Evolutionary conservation across 495 filamentous ascomycete genomes (phyloP).

Genomic region (Penicillium fimorum): DNA sequence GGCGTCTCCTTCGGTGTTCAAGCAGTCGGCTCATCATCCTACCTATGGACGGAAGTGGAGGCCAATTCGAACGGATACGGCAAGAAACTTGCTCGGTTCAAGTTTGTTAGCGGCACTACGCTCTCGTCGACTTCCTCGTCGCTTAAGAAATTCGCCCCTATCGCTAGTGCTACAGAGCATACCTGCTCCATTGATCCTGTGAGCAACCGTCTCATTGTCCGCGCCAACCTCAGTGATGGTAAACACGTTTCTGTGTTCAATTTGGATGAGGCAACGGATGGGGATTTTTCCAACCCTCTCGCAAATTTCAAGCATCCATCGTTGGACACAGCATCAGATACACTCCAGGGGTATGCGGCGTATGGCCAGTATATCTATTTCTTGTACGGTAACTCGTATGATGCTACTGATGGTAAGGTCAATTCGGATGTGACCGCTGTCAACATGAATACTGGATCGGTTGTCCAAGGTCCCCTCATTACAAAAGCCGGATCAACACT

Average conservation of each 20-base stretch:
- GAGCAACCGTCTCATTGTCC: slow-evolving; percentile 18
- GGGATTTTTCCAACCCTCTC: slow-evolving; percentile 16
- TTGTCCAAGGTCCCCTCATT: slow-evolving; percentile 16
- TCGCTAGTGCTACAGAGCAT: slow-evolving; percentile 10
- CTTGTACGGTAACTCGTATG: slow-evolving; percentile 16
- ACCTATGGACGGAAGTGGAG: slow-evolving; percentile 23
- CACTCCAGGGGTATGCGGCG: slow-evolving; percentile 18
- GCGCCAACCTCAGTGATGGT: slow-evolving; percentile 8
- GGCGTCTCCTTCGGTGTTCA: slow-evolving; percentile 21
- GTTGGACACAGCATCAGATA: background rate
- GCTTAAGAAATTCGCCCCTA: slow-evolving; percentile 4
- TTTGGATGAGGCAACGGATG: slow-evolving; percentile 14
- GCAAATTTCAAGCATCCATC: slow-evolving; percentile 15
- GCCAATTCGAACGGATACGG: slow-evolving; percentile 22
- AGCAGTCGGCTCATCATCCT: slow-evolving; percentile 16
- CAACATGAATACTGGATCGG: slow-evolving; percentile 30
- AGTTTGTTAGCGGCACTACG: slow-evolving; percentile 16
- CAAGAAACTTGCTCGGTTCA: slow-evolving; percentile 19
- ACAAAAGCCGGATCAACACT: slow-evolving; percentile 19
- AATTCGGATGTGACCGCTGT: slow-evolving; percentile 50
- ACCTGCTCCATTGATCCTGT: slow-evolving; percentile 20
- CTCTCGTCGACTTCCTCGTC: slow-evolving; percentile 2
- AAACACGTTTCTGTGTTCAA: slow-evolving; percentile 18
- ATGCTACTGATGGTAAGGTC: slow-evolving; percentile 34
- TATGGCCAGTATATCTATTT: slow-evolving; percentile 20